These are phyloP conservation scores for Stachybotrys chlorohalonatus DNA, from an alignment of 2,329 filamentous ascomycete species.

Conservation along the genomic window DNA sequence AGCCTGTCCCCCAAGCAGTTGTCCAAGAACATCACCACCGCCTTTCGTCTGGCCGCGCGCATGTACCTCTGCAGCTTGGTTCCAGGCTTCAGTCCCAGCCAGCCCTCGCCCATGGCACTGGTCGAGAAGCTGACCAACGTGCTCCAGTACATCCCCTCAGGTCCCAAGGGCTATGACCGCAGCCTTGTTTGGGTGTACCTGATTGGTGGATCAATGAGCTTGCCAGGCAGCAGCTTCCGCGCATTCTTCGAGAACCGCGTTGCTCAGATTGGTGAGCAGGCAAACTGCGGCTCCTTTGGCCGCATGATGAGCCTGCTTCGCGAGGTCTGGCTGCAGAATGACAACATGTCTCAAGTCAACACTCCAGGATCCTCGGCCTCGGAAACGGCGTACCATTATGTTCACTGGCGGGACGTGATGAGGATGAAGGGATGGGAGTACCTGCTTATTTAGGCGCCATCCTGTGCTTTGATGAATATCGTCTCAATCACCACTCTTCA, in stretches of 20 bases:
- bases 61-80: constrained; percentile 97
- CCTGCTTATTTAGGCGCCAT: constrained; percentile 61
- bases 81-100: constrained; percentile 71
- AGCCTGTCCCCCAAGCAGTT: constrained; percentile 75
- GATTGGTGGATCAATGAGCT: constrained; percentile 72
- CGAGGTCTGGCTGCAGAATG: constrained; percentile 79
- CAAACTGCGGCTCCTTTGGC: constrained; percentile 76
- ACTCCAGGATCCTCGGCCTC: constrained; percentile 25
- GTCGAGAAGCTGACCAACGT: constrained; percentile 69
- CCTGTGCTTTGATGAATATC: constrained; percentile 2
- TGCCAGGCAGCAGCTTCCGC: constrained; percentile 66
- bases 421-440: constrained; percentile 85
- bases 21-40: constrained; percentile 76
- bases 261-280: constrained; percentile 64
- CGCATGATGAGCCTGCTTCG: constrained; percentile 68
- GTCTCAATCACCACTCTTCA: constrained; percentile 13
- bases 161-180: constrained; percentile 76
- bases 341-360: constrained; percentile 32
- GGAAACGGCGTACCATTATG: constrained; percentile 46
- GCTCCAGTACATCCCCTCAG: constrained; percentile 74
- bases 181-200: constrained; percentile 91
- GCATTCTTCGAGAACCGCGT: constrained; percentile 68
- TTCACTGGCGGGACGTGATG: constrained; percentile 96
- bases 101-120: constrained; percentile 65
- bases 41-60: constrained; percentile 85